These are phyloP conservation scores for Leccinum pellstonianum DNA, from an alignment of 768 basidiomycete species.

Conservation along the genomic window DNA sequence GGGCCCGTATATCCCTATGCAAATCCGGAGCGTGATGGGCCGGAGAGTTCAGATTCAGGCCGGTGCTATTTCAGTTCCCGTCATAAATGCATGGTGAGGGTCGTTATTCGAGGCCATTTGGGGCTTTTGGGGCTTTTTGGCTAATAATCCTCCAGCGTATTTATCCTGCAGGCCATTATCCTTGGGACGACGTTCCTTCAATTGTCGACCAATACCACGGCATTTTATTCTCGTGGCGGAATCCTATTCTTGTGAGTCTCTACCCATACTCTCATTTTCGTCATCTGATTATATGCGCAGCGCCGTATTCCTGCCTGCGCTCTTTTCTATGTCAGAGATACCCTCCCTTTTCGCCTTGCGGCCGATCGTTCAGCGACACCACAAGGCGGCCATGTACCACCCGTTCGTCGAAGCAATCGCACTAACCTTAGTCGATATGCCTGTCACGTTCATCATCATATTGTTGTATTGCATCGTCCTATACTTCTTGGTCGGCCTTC, in stretches of 20 bases:
- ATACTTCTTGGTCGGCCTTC: slow-evolving; percentile 63
- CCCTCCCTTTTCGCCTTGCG: slow-evolving; percentile 47
- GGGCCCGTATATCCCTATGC: slow-evolving; percentile 49
- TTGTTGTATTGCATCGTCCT: slow-evolving; percentile 41
- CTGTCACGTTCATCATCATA: slow-evolving; percentile 39
- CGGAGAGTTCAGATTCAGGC: slow-evolving; percentile 47
- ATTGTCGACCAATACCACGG: slow-evolving; percentile 37
- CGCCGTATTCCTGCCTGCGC: slow-evolving; percentile 55
- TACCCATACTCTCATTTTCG: fast-evolving
- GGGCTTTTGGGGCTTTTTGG: not conserved
- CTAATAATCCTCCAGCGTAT: slow-evolving; percentile 36
- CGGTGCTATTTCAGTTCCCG: slow-evolving; percentile 37
- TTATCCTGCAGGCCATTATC: slow-evolving; percentile 32
- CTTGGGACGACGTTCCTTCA: slow-evolving; percentile 46
- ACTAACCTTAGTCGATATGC: slow-evolving; percentile 47
- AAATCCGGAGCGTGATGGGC: slow-evolving; percentile 43
- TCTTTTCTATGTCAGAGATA: slow-evolving; percentile 60
- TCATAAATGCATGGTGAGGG: slow-evolving; percentile 30
- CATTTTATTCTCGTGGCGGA: slow-evolving; percentile 61
- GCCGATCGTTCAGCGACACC: slow-evolving; percentile 44
- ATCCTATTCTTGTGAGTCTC: slow-evolving; percentile 72
- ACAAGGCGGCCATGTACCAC: slow-evolving; percentile 48
- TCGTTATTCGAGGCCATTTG: not conserved
- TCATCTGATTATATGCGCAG: slow-evolving; percentile 29
- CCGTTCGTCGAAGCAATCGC: slow-evolving; percentile 49